Percentiles rank a stretch among this genome's conserved stretches.
phyloP scores from a whole-genome alignment of 176 grass and related monocot species.

The Eleusine indica region DNA sequence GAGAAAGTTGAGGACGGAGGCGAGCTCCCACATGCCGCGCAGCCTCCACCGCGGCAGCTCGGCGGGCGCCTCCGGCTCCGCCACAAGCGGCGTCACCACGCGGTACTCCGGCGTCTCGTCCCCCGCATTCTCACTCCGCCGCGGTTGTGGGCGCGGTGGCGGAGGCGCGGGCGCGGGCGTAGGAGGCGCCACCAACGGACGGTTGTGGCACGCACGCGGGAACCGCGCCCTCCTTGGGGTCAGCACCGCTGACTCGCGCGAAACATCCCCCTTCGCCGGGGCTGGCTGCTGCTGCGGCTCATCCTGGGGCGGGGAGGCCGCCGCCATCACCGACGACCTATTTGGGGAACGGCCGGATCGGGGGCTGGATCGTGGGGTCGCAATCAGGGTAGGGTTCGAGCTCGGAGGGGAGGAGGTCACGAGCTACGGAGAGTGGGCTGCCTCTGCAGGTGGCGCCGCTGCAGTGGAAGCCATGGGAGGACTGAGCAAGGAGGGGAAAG shows the following conservation, averaged over 20 bases:
- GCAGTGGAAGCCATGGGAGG: slow-evolving; percentile 46
- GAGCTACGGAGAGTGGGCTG: slow-evolving; percentile 27
- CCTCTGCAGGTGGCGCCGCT: slow-evolving; percentile 30
- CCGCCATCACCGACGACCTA: slow-evolving; percentile 32
- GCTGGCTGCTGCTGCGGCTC: slow-evolving; percentile 5
- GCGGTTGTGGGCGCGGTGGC: slow-evolving; percentile 46
- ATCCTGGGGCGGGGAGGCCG: slow-evolving; percentile 31
- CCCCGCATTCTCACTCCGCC: slow-evolving; percentile 34
- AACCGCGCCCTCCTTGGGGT: slow-evolving; percentile 54
- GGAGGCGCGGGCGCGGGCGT: slow-evolving; percentile 35
- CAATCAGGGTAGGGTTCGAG: slow-evolving; percentile 29
- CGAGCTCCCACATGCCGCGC: slow-evolving; percentile 93
- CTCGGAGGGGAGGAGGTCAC: slow-evolving; percentile 36
- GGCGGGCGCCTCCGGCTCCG: slow-evolving; percentile 49
- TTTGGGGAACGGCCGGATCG: slow-evolving; percentile 13
- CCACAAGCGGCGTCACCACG: slow-evolving; percentile 74
- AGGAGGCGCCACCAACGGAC: slow-evolving; percentile 28
- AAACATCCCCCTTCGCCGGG: neutral
- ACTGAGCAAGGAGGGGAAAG: slow-evolving; percentile 6
- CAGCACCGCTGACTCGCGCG: slow-evolving; percentile 13
- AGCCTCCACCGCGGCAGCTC: slow-evolving; percentile 69
- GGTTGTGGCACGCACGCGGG: slow-evolving; percentile 80
- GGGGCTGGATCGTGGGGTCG: slow-evolving; percentile 1
- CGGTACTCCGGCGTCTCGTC: slow-evolving; percentile 49
- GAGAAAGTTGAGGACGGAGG: slow-evolving; percentile 89